A percentile compares a stretch with the other conserved stretches of the same genome.
These are phyloP conservation scores for Neonectria punicea DNA, from an alignment of 2,329 filamentous ascomycete genomes.

Conservation along the genomic window DNA sequence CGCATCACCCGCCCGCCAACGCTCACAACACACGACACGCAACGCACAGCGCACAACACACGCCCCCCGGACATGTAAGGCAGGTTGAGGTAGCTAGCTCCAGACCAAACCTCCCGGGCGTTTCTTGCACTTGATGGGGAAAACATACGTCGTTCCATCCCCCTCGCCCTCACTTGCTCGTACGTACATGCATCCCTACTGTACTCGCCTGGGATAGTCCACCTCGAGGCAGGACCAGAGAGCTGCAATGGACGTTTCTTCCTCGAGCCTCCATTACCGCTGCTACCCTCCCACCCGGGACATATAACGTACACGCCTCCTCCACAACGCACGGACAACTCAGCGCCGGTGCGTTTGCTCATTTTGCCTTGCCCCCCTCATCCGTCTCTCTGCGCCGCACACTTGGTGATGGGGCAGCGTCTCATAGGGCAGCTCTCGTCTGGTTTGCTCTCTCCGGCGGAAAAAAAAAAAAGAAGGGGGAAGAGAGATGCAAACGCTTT, in stretches of 20 bases:
- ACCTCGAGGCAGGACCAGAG: background rate
- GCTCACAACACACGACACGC: slow-evolving; percentile 14
- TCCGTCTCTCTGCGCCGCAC: background rate
- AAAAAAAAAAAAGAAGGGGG: background rate
- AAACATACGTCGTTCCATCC: background rate
- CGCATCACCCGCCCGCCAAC: slow-evolving; percentile 4
- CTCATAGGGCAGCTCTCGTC: slow-evolving; percentile 47
- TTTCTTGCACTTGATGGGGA: background rate
- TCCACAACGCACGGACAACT: slow-evolving; percentile 49
- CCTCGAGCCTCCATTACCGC: background rate
- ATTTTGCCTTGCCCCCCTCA: background rate
- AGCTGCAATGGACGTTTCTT: background rate
- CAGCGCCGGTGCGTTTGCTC: slow-evolving; percentile 36
- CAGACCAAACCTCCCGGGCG: background rate
- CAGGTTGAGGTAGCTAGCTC: background rate
- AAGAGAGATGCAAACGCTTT: slow-evolving; percentile 17
- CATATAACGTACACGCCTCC: slow-evolving; percentile 35
- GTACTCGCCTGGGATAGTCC: too few species aligned
- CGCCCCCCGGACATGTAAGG: slow-evolving; percentile 4
- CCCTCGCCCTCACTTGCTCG: background rate
- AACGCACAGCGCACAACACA: slow-evolving; percentile 11
- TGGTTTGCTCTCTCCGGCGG: background rate
- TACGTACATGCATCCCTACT: background rate
- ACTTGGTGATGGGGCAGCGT: slow-evolving; percentile 54
- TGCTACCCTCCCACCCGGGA: background rate